These are phyloP conservation scores for Arabidopsis lyrata DNA, from an alignment of 441 rosid genomes.

Conservation along the genomic window DNA sequence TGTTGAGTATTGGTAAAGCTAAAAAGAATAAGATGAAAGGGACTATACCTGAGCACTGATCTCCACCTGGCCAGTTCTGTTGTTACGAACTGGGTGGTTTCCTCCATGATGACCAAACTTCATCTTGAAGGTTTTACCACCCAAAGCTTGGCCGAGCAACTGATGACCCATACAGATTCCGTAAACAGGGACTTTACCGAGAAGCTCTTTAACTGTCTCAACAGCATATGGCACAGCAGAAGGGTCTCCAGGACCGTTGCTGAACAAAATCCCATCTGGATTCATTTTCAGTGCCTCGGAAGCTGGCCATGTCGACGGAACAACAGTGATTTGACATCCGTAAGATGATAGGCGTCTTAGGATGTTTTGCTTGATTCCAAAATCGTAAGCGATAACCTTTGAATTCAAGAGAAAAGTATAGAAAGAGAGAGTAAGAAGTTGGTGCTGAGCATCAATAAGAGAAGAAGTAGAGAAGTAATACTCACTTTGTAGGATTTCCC, in stretches of 20 bases:
- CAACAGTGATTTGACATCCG: constrained; percentile 87
- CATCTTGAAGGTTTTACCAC: constrained; percentile 94
- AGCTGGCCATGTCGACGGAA: constrained; percentile 91
- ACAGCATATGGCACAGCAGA: constrained; percentile 96
- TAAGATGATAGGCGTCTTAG: constrained; percentile 83
- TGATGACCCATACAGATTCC: constrained; percentile 99
- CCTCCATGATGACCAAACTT: constrained; percentile 99
- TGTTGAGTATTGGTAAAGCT: neutral
- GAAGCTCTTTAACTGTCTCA: constrained; percentile 74
- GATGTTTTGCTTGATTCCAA: constrained; percentile 93
- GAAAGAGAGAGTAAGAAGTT: constrained; percentile 31
- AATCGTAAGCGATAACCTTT: constrained; percentile 88
- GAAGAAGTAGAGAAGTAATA: constrained; percentile 30
- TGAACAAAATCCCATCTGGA: constrained; percentile 92
- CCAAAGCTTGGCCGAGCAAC: constrained; percentile 91
- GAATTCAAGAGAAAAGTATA: constrained; percentile 37
- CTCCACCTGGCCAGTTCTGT: constrained; percentile 73
- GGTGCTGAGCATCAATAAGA: constrained; percentile 25
- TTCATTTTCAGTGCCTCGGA: constrained; percentile 75
- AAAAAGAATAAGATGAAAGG: constrained; percentile 1
- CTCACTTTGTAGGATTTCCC: constrained; percentile 64
- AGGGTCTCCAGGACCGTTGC: constrained; percentile 98
- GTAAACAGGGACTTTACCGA: constrained; percentile 87
- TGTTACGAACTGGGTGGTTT: constrained; percentile 85
- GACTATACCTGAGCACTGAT: constrained; percentile 86